Base-by-base conservation (phyloP, 768 basidiomycete genomes). In the Lactarius trivialis region DNA sequence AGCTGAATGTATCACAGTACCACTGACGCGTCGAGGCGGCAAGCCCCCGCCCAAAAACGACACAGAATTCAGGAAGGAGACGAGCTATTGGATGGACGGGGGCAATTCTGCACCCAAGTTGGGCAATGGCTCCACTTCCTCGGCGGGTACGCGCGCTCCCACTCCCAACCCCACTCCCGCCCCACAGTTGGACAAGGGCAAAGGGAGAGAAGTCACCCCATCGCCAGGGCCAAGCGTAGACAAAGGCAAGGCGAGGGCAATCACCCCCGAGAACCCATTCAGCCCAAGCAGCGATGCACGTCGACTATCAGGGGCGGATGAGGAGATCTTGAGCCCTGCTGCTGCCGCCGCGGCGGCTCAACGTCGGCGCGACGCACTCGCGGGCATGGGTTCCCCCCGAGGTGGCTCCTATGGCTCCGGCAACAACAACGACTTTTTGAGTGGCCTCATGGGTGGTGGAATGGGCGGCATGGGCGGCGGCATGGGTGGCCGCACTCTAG, bases 251-350 rank as follows among this genome's bases (percentile, higher is more conserved):
- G 61, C 15, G 19, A 52, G 15, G 33, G 56, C 45, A 17, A 28
- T 37, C 34, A 26, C 36, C 3, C 24, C 51, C 24, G 24, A 3
- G 45, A 48, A 14, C 24, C 14, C 19, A 8, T 37, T 24, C 33
- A 32, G 32, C 7, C 41, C 30, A 3, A 30, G 41, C 15, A 19
- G 24, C 28, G 6, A 12, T 30, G 19, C 41, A 12, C 50, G 14
- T 30, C 43, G 39, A 24, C 21, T 14, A 6, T 48, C 45, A 14
- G 6, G 5, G 11, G 5, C 48, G 4, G 57, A 59, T 6, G 61
- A 58, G 9, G 58, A 63, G 37, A 55, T 63, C 26, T 8, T 59
- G 28, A 63, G 58, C 37, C 62, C 62, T 5, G 62, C 45, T 33
- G 49, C 28, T 21, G 62, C 53, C 34, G 49, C 34, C 4, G 34